Evolutionary conservation across 768 basidiomycete species (phyloP).

Genomic region (Auricularia sp.): DNA sequence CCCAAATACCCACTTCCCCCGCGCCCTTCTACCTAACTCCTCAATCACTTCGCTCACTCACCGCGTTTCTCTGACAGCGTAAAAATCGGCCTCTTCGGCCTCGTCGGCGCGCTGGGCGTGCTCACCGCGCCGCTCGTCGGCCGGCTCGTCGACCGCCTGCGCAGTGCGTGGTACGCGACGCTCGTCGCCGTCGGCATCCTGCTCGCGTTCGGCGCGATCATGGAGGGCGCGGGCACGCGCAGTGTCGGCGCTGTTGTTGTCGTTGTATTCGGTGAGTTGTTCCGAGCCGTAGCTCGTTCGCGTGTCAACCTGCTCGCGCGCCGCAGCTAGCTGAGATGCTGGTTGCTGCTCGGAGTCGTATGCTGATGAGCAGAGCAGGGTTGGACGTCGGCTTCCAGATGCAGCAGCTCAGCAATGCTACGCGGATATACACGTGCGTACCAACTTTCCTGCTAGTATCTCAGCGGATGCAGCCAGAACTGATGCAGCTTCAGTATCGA

Average conservation of each 20-base stretch:
- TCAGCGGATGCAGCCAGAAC: too few species aligned
- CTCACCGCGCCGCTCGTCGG: conserved; percentile 56
- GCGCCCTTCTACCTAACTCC: too few species aligned
- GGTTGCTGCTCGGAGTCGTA: too few species aligned
- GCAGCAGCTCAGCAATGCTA: conserved; percentile 31
- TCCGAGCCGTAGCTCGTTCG: too few species aligned
- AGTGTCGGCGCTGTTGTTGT: background rate
- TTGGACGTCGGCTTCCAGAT: conserved; percentile 72
- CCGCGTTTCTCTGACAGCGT: conserved; percentile 24
- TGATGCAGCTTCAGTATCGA: conserved; percentile 16
- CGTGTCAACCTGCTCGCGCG: too few species aligned
- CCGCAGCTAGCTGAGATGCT: too few species aligned
- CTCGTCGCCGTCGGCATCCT: conserved; percentile 42
- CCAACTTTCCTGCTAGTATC: too few species aligned
- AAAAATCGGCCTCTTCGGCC: conserved; percentile 63
- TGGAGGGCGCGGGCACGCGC: background rate
- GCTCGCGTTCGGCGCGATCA: conserved; percentile 36
- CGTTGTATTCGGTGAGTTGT: background rate
- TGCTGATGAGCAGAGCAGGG: background rate
- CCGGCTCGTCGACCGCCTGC: conserved; percentile 53
- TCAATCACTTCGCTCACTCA: too few species aligned
- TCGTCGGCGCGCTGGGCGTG: conserved; percentile 52
- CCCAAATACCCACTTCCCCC: too few species aligned
- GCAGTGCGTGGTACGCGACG: conserved; percentile 65
- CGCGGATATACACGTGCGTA: background rate